A percentile compares a stretch with the other conserved stretches of the same genome.
phyloP scores from a whole-genome alignment of 2,329 filamentous ascomycete species.

The Neofusicoccum umdonicola region DNA sequence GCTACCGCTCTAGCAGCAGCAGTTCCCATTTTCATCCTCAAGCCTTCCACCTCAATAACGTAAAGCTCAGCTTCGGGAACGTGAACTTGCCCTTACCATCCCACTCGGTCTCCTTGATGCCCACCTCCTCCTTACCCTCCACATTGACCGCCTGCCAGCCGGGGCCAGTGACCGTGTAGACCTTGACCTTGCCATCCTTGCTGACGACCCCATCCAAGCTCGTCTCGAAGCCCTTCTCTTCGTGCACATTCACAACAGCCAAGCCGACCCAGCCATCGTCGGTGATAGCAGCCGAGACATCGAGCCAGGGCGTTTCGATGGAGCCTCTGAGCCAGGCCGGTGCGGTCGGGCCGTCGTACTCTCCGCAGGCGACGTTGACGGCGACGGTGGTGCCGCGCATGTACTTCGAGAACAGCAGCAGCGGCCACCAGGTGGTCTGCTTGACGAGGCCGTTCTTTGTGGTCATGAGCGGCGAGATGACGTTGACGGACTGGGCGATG shows the following conservation, averaged over 20 bases:
- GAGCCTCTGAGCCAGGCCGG: slow-evolving; percentile 64
- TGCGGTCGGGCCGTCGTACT: slow-evolving; percentile 66
- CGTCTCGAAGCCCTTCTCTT: slow-evolving; percentile 58
- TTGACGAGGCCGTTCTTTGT: slow-evolving; percentile 61
- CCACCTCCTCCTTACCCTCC: slow-evolving; percentile 61
- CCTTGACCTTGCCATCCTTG: slow-evolving; percentile 50
- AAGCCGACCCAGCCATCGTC: slow-evolving; percentile 62
- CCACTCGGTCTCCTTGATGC: slow-evolving; percentile 61
- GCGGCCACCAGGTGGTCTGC: slow-evolving; percentile 74
- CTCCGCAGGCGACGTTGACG: slow-evolving; percentile 60
- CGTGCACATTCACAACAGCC: slow-evolving; percentile 70
- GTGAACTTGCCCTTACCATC: slow-evolving; percentile 59
- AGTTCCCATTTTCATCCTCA: background rate
- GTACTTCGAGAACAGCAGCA: slow-evolving; percentile 65
- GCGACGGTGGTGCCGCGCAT: slow-evolving; percentile 73
- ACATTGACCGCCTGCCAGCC: slow-evolving; percentile 61
- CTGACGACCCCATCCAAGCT: slow-evolving; percentile 55
- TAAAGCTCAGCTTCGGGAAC: slow-evolving; percentile 70
- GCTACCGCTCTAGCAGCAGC: too few relatives aligned
- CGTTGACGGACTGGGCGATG: slow-evolving; percentile 75
- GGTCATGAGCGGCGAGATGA: slow-evolving; percentile 76
- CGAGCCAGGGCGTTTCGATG: slow-evolving; percentile 68
- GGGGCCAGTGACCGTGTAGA: slow-evolving; percentile 62
- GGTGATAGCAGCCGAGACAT: slow-evolving; percentile 62
- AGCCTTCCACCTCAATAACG: slow-evolving; percentile 59